A percentile compares a stretch with the other conserved stretches of the same genome.
Conservation (phyloP, 176 grass and related monocot genomes). For the Hordeum marinum region DNA sequence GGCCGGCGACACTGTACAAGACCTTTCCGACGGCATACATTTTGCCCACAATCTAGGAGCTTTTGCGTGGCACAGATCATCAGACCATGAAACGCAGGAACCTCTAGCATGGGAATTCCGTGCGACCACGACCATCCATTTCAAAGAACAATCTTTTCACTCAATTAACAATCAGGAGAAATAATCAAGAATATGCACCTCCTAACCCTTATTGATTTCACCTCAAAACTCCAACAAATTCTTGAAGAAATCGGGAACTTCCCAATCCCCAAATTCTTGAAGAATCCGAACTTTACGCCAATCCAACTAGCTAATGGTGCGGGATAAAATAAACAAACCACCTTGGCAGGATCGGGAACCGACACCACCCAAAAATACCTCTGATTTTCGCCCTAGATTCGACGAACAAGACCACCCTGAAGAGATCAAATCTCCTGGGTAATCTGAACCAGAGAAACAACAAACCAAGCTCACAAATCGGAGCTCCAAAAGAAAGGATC, state of each 20-base stretch:
- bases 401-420: neutral
- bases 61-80: slow-evolving; percentile 23
- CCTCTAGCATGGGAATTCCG: neutral
- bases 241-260: neutral
- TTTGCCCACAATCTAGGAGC: slow-evolving; percentile 11
- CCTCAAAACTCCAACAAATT: neutral
- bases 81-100: slow-evolving; percentile 13
- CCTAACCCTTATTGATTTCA: neutral
- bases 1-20: slow-evolving; percentile 61
- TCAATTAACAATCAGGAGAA: neutral
- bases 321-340: neutral
- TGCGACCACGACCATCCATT: neutral
- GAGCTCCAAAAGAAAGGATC: neutral
- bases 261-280: neutral
- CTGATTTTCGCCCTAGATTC: neutral
- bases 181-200: neutral
- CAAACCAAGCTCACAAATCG: neutral
- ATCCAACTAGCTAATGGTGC: neutral
- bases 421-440: neutral
- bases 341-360: slow-evolving; percentile 11
- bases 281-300: neutral
- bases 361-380: neutral
- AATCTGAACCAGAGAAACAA: slow-evolving; percentile 7
- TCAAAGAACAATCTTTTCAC: slow-evolving; percentile 8
- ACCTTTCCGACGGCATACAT: slow-evolving; percentile 73